These are phyloP conservation scores for Apiospora saccharicola DNA, from an alignment of 2,329 filamentous ascomycete species.

Conservation along the genomic window DNA sequence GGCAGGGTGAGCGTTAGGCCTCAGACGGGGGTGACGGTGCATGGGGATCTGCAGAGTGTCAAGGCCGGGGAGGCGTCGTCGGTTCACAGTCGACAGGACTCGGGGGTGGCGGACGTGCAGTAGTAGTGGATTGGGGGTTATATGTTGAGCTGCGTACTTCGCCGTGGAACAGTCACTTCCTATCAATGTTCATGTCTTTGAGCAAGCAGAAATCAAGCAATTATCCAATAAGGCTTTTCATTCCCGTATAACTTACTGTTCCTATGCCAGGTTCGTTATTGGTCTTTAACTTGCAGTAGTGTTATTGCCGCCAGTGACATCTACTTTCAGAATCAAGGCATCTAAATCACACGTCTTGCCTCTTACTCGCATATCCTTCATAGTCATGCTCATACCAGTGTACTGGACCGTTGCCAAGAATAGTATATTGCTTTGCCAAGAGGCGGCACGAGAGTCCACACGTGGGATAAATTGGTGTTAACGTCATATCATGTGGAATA, in stretches of 20 bases:
- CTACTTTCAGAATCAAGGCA: background rate
- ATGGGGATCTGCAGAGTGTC: background rate
- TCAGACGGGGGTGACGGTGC: background rate
- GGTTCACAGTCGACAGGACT: background rate
- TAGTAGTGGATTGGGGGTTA: background rate
- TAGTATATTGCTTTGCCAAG: background rate
- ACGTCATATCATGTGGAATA: background rate
- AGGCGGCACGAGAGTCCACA: background rate
- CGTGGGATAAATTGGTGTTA: background rate
- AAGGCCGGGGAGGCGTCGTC: too few relatives aligned
- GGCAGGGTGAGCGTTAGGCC: constrained; percentile 20
- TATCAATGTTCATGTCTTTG: background rate
- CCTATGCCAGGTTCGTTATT: background rate
- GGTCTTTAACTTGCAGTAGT: too few relatives aligned
- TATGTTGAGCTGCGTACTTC: too few relatives aligned
- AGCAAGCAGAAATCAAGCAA: background rate
- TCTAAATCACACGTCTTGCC: background rate
- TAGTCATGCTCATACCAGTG: background rate
- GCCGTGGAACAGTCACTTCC: background rate
- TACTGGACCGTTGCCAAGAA: background rate
- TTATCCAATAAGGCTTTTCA: background rate
- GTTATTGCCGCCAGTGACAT: background rate
- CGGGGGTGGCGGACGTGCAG: background rate
- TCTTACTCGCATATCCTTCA: background rate
- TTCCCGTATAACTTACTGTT: background rate